Conservation (phyloP, 257 asterid species). For the Avicennia marina region DNA sequence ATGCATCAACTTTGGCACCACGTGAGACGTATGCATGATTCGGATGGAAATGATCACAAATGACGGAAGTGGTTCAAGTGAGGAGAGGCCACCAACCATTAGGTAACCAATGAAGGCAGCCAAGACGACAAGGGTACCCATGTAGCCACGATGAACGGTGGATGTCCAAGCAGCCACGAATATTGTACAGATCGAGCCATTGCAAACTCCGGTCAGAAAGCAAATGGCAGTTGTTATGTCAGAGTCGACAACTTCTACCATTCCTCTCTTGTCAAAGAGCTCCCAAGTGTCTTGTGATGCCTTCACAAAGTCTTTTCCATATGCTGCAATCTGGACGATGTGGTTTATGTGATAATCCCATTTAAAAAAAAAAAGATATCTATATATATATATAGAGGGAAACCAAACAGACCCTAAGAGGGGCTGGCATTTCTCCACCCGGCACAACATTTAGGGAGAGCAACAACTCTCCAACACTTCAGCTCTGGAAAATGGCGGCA, state of each 20-base stretch:
- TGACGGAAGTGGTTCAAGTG: not conserved
- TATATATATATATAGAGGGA: too few species aligned
- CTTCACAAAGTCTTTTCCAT: conserved; percentile 77
- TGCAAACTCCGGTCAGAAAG: conserved; percentile 90
- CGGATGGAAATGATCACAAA: not conserved
- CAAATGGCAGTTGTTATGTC: conserved; percentile 92
- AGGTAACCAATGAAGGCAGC: conserved; percentile 91
- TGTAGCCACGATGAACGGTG: conserved; percentile 62
- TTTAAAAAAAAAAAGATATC: too few species aligned
- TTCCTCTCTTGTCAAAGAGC: conserved; percentile 62
- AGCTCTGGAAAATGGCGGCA: too few species aligned
- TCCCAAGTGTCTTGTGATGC: conserved; percentile 98
- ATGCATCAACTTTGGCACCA: too few species aligned
- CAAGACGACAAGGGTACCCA: conserved; percentile 59
- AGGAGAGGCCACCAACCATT: conserved; percentile 50
- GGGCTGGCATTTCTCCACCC: too few species aligned
- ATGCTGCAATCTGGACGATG: conserved; percentile 91
- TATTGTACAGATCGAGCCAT: conserved; percentile 81
- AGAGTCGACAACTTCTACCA: conserved; percentile 74
- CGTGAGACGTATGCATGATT: too few species aligned
- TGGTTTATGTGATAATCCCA: too few species aligned
- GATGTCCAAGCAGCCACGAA: conserved; percentile 84
- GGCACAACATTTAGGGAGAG: too few species aligned
- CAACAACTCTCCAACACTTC: too few species aligned
- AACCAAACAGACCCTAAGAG: too few species aligned